phyloP scores from a whole-genome alignment of 2,329 filamentous ascomycete species.

The Rasamsonia emersonii region DNA sequence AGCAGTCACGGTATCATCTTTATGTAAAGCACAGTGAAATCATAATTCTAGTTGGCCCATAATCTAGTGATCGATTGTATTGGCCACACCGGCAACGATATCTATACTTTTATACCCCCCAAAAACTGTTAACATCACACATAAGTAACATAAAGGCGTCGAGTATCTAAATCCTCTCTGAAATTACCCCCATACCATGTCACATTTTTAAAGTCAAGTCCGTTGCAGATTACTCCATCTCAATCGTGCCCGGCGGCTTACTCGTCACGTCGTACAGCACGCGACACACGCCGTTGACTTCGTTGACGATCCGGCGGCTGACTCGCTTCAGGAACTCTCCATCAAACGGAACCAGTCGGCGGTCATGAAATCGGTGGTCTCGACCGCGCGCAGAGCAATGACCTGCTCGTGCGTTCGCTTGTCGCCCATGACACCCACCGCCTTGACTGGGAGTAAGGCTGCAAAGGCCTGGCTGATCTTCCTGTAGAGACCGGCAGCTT shows the following conservation, averaged over 20 bases:
- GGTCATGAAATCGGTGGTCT: slow-evolving; percentile 62
- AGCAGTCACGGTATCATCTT: no score
- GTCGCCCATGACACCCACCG: slow-evolving; percentile 50
- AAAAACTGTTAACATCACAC: no score
- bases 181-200: no score
- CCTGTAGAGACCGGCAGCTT: slow-evolving; percentile 37
- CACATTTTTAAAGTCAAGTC: no score
- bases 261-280: slow-evolving; percentile 56
- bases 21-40: no score
- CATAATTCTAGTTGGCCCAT: no score
- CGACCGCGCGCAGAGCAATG: slow-evolving; percentile 52
- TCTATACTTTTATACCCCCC: no score
- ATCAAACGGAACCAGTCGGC: slow-evolving; percentile 59
- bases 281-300: slow-evolving; percentile 62
- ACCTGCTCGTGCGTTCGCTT: slow-evolving; percentile 56
- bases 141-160: no score
- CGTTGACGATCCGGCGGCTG: slow-evolving; percentile 61
- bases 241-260: slow-evolving; percentile 15
- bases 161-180: no score
- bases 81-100: no score
- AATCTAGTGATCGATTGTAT: no score
- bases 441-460: slow-evolving; percentile 55
- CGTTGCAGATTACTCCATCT: slow-evolving; percentile 16
- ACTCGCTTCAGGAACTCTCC: slow-evolving; percentile 57
- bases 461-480: slow-evolving; percentile 64